These are phyloP conservation scores for Sphagnum magellanicum DNA, from an alignment of 228 moss, liverwort and hornwort species.

Conservation along the genomic window DNA sequence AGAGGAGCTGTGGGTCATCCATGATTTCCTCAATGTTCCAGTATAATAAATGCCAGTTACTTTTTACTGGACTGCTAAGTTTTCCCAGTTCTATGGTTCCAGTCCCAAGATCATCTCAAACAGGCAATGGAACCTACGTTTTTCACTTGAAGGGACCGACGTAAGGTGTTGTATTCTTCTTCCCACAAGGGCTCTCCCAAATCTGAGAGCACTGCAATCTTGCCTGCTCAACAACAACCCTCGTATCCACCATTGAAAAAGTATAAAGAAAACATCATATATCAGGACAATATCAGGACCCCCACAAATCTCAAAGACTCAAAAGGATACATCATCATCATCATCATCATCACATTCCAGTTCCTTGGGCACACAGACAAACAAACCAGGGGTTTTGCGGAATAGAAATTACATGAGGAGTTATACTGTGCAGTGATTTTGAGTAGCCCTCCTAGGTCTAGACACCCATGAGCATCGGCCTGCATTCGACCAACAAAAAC, in stretches of 20 bases:
- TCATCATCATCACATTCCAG: too few species aligned
- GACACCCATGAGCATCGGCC: slow-evolving; percentile 54
- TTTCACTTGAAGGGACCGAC: slow-evolving; percentile 22
- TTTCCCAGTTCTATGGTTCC: too few species aligned
- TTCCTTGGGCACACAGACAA: too few species aligned
- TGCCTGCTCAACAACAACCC: slow-evolving; percentile 27
- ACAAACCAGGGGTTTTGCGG: not conserved
- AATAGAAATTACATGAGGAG: slow-evolving; percentile 17
- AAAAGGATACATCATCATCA: too few species aligned
- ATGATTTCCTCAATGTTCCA: not conserved
- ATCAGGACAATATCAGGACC: too few species aligned
- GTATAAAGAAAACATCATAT: too few species aligned
- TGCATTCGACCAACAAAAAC: slow-evolving; percentile 12
- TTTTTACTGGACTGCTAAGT: too few species aligned
- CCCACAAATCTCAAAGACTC: too few species aligned
- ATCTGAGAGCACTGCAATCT: slow-evolving; percentile 16
- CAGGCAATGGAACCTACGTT: slow-evolving; percentile 16
- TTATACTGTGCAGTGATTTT: slow-evolving; percentile 42
- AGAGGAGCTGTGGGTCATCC: not conserved
- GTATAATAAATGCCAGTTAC: not conserved
- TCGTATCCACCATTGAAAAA: too few species aligned
- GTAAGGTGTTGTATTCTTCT: slow-evolving; percentile 31
- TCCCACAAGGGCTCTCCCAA: slow-evolving; percentile 8
- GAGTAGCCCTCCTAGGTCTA: slow-evolving; percentile 60
- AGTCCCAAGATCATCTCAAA: too few species aligned